phyloP scores from a whole-genome alignment of 768 basidiomycete genomes.

The Lyophyllum semitale region DNA sequence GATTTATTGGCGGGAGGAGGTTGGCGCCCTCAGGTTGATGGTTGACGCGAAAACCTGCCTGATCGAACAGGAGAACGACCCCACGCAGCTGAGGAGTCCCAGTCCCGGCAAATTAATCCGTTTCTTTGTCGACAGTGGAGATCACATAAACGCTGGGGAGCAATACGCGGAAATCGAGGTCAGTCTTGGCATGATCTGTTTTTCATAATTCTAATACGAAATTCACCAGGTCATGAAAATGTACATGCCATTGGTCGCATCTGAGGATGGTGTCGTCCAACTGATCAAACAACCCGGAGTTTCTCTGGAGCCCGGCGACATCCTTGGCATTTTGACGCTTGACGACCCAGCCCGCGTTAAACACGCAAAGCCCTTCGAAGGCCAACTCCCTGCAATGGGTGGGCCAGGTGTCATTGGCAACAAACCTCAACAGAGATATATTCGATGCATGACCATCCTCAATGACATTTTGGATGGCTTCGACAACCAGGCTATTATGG shows the following conservation, averaged over 20 bases:
- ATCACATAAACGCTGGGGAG: constrained; percentile 95
- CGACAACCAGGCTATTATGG: constrained; percentile 94
- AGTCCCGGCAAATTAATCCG: constrained; percentile 96
- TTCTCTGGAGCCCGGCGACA: constrained; percentile 94
- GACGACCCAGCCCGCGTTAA: constrained; percentile 97
- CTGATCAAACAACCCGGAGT: constrained; percentile 98
- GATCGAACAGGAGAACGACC: constrained; percentile 99
- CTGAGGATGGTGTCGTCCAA: constrained; percentile 92
- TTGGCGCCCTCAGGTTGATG: constrained; percentile 89
- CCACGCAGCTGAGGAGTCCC: constrained; percentile 93
- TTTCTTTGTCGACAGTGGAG: constrained; percentile 94
- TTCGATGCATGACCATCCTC: constrained; percentile 71
- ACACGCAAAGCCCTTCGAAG: constrained; percentile 98
- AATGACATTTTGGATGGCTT: constrained; percentile 95
- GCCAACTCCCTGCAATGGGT: constrained; percentile 87
- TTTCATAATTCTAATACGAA: constrained; percentile 1
- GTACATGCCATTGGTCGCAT: constrained; percentile 97
- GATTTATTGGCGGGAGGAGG: constrained; percentile 97
- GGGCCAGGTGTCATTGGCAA: constrained; percentile 82
- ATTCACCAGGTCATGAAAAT: constrained; percentile 88
- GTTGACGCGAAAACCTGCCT: constrained; percentile 97
- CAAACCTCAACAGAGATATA: constrained; percentile 87
- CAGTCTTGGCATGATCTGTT: constrained; percentile 19
- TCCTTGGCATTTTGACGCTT: constrained; percentile 93
- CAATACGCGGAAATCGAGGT: constrained; percentile 99